These are phyloP conservation scores for Papilionanthe hybrid DNA, from an alignment of 116 monocot genomes.

Conservation along the genomic window DNA sequence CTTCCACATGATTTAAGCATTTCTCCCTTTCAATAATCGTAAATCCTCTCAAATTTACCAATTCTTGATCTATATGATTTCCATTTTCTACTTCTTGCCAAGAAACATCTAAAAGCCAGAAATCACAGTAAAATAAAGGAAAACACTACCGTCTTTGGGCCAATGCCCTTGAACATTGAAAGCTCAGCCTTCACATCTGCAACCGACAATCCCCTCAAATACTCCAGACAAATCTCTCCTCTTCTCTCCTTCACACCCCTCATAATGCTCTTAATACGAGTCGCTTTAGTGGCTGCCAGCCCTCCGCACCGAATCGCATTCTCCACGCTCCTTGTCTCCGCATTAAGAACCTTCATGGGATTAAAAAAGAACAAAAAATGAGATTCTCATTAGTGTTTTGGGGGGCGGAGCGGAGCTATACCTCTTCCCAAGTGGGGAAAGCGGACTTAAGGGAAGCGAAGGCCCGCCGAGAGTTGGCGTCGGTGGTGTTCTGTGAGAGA, in stretches of 20 bases:
- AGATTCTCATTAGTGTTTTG: slow-evolving; percentile 4
- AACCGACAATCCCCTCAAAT: slow-evolving; percentile 46
- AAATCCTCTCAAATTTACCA: too few relatives aligned
- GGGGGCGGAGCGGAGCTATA: neutral
- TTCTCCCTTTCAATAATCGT: too few relatives aligned
- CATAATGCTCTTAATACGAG: slow-evolving; percentile 52
- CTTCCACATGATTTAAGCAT: too few relatives aligned
- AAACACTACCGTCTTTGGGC: slow-evolving; percentile 65
- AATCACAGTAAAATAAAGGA: neutral
- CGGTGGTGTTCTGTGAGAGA: slow-evolving; percentile 86
- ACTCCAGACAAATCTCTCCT: slow-evolving; percentile 60
- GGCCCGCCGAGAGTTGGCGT: slow-evolving; percentile 60
- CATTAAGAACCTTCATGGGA: slow-evolving; percentile 42
- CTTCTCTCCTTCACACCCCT: slow-evolving; percentile 44
- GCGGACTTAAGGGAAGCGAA: slow-evolving; percentile 64
- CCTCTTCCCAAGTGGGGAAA: slow-evolving; percentile 62
- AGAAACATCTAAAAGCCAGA: neutral
- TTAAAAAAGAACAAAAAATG: neutral
- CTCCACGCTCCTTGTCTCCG: slow-evolving; percentile 48
- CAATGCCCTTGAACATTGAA: slow-evolving; percentile 75
- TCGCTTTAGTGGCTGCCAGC: slow-evolving; percentile 60
- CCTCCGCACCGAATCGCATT: slow-evolving; percentile 78
- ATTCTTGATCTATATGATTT: too few relatives aligned
- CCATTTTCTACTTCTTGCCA: neutral
- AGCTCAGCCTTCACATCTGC: slow-evolving; percentile 69